Percentiles rank a stretch among this genome's conserved stretches.
These are phyloP conservation scores for Harringtonia aguacate DNA, from an alignment of 2,329 filamentous ascomycete genomes.

Conservation along the genomic window DNA sequence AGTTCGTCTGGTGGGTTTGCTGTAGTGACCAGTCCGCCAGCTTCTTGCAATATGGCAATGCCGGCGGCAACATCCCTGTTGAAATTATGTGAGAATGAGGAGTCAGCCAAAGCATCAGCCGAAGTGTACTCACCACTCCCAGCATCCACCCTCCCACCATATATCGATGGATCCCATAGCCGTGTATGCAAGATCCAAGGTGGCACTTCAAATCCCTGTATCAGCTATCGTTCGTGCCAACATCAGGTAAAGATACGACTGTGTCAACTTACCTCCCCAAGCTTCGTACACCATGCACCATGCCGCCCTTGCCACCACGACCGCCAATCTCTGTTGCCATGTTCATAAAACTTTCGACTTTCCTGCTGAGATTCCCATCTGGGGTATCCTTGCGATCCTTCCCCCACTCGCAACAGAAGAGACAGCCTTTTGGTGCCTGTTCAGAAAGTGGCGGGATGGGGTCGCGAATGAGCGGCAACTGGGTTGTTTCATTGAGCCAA, in stretches of 20 bases:
- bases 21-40: slow-evolving; percentile 62
- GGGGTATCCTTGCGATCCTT: slow-evolving; percentile 59
- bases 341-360: slow-evolving; percentile 65
- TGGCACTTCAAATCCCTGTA: slow-evolving; percentile 47
- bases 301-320: slow-evolving; percentile 56
- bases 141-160: slow-evolving; percentile 75
- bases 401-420: slow-evolving; percentile 71
- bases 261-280: slow-evolving; percentile 34
- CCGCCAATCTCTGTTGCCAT: slow-evolving; percentile 59
- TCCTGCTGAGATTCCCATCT: slow-evolving; percentile 59
- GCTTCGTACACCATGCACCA: slow-evolving; percentile 69
- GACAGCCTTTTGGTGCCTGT: slow-evolving; percentile 56
- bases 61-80: slow-evolving; percentile 63
- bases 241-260: neutral
- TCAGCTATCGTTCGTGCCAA: neutral
- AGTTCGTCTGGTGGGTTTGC: slow-evolving; percentile 57
- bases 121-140: slow-evolving; percentile 52
- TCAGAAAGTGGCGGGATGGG: slow-evolving; percentile 53
- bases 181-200: slow-evolving; percentile 62
- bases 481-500: slow-evolving; percentile 55
- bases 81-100: neutral
- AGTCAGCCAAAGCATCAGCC: neutral
- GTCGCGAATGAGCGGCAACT: slow-evolving; percentile 51
- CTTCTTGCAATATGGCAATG: slow-evolving; percentile 61
- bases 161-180: slow-evolving; percentile 70